phyloP scores from a whole-genome alignment of 805 yeast genomes.

The Teunomyces kruisii region DNA sequence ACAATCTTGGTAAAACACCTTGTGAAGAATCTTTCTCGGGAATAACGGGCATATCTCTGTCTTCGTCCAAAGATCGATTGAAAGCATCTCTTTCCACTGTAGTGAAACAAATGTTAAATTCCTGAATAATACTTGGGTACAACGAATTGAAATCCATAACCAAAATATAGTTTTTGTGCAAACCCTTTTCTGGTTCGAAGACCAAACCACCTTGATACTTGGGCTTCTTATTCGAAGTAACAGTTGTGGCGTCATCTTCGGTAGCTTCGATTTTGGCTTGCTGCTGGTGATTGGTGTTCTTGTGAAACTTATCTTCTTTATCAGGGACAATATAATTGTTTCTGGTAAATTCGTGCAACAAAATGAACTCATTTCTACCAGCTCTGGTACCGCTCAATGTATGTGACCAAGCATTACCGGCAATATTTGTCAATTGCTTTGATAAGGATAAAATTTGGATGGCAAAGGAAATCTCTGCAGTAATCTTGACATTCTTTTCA shows the following conservation, averaged over 20 bases:
- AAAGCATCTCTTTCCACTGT: conserved; percentile 74
- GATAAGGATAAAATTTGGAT: conserved; percentile 86
- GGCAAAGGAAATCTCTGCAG: conserved; percentile 77
- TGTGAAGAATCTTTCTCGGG: conserved; percentile 59
- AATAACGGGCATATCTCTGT: conserved; percentile 62
- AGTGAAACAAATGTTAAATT: conserved; percentile 94
- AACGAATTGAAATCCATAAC: conserved; percentile 98
- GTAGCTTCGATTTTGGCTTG: conserved; percentile 31
- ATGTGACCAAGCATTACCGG: conserved; percentile 97
- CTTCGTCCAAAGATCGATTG: conserved; percentile 45
- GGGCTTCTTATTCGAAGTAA: conserved; percentile 60
- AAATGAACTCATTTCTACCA: conserved; percentile 90
- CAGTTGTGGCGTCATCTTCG: conserved; percentile 45
- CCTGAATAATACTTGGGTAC: conserved; percentile 96
- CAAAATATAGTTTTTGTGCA: conserved; percentile 81
- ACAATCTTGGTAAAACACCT: conserved; percentile 85
- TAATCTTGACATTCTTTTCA: conserved; percentile 60
- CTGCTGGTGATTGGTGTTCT: conserved; percentile 34
- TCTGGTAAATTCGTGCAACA: conserved; percentile 85
- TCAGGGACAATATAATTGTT: conserved; percentile 87
- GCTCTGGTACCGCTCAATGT: conserved; percentile 94
- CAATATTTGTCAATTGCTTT: conserved; percentile 85
- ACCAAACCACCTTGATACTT: conserved; percentile 92
- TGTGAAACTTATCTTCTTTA: conserved; percentile 51
- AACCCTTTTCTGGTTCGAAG: conserved; percentile 93